phyloP scores from a whole-genome alignment of 441 rosid genomes.

The Euphorbia celastroides region DNA sequence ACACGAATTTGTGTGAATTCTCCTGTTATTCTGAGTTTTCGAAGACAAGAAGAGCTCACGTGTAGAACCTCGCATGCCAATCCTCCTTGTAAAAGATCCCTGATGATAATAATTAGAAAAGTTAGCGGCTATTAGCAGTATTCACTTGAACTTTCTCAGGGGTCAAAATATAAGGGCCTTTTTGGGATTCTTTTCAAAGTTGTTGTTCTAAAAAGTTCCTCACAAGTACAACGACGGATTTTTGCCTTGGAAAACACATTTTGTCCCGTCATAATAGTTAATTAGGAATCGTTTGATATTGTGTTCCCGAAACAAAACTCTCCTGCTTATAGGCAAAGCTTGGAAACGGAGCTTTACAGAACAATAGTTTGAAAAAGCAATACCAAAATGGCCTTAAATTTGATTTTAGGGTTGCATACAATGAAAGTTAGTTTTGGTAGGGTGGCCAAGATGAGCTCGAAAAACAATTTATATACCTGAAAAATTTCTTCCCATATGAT shows the following conservation, averaged over 20 bases:
- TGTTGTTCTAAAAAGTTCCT: too few species aligned
- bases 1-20: constrained; percentile 49
- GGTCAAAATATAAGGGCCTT: too few species aligned
- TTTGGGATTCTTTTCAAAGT: too few species aligned
- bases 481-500: constrained; percentile 56
- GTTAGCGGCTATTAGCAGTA: constrained; percentile 8
- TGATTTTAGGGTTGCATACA: not conserved
- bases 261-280: too few species aligned
- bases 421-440: constrained; percentile 3
- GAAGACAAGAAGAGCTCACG: constrained; percentile 53
- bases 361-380: not conserved
- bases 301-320: too few species aligned
- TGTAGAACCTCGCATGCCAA: constrained; percentile 65
- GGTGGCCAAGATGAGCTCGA: constrained; percentile 8
- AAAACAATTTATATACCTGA: constrained; percentile 41
- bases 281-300: too few species aligned
- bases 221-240: too few species aligned
- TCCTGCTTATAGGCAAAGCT: too few species aligned
- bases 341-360: not conserved
- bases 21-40: constrained; percentile 77
- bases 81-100: constrained; percentile 72
- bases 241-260: too few species aligned
- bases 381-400: not conserved
- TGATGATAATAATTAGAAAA: constrained; percentile 25
- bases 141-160: not conserved